Base-by-base conservation (phyloP, 805 yeast genomes). In the Zygosaccharomyces kombuchaensis region DNA sequence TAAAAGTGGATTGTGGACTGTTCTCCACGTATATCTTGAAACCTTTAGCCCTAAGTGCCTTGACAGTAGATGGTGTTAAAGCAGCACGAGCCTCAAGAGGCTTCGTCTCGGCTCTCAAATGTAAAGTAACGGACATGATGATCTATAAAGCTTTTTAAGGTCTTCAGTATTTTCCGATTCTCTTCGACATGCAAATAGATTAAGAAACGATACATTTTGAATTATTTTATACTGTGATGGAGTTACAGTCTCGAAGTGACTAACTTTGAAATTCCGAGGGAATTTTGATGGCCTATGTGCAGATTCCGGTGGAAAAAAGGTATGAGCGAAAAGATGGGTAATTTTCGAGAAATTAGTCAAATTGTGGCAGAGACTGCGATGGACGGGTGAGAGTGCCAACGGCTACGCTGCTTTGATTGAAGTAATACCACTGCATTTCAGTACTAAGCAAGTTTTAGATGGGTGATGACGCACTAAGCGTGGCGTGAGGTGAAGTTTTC, bases 81-180 rank as follows among this genome's bases (percentile, higher is more conserved):
- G 96, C 97, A 36, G 98, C 96, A 74, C 99, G 84, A 51, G 95
- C 96, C 73, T 93, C 99, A 60, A 88, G 71, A 22, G 98, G 96
- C 79, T 93, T 93, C 60, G 93, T 86, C 68, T 93, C 99, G 27
- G 97, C 97, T 75, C 99, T 84, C 52, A 93, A 74, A 61, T 93
- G 99, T 54, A 93, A 73, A 43, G 76, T 81, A 31, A 84, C 87
- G 53, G 75, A 63, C 53, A 52, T 53, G n/a, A 3, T 29, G 32
- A 10, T 29, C 7, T 6, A 9, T 36, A 25, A 8, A 5, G 10
- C 22, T 13, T n/a, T 10, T n/a, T 27, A 19, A 13, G 38, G 13
- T 8, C 14, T 10, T 7, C 22, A 9, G n/a, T 19, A 16, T 34
- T 3, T n/a, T n/a, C 22, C 14, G 10, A 12, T 31, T 12, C 34